Conservation (phyloP, 2,329 filamentous ascomycete genomes). For the Apiospora marii region DNA sequence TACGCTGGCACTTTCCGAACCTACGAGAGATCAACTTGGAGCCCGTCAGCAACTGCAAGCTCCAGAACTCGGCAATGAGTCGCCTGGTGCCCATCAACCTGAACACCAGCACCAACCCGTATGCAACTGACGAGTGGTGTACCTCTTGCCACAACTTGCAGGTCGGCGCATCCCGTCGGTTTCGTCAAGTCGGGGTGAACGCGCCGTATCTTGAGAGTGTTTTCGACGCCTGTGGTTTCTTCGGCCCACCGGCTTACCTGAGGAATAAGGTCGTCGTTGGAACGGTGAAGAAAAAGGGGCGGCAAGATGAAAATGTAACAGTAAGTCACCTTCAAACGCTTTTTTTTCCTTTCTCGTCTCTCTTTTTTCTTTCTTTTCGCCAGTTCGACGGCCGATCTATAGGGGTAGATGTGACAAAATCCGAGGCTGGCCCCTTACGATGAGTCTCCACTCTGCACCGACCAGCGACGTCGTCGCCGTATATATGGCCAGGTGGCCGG, state of each 20-base stretch:
- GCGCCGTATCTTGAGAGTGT: conserved; percentile 2
- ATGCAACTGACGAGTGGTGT: background rate
- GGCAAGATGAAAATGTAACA: background rate
- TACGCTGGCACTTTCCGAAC: conserved; percentile 28
- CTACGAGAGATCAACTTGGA: conserved; percentile 30
- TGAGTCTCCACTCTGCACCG: no score
- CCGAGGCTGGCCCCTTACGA: no score
- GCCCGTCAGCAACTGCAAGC: conserved; percentile 25
- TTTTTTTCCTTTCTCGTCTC: no score
- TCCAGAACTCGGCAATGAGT: conserved; percentile 9
- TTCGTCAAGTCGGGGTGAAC: conserved; percentile 9
- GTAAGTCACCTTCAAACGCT: background rate
- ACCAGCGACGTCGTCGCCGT: no score
- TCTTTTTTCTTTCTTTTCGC: no score
- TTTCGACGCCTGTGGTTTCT: background rate
- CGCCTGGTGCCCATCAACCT: background rate
- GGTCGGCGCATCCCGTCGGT: background rate
- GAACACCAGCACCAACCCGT: background rate
- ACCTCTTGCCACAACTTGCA: conserved; percentile 26
- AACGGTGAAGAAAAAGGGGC: background rate
- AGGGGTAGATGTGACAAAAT: no score
- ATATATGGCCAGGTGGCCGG: no score
- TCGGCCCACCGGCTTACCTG: background rate
- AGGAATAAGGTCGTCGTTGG: background rate
- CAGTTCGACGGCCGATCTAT: no score